A percentile compares a stretch with the other conserved stretches of the same genome.
Conservation (phyloP, 192 early-diverging fungal genomes). For the Podila verticillata region DNA sequence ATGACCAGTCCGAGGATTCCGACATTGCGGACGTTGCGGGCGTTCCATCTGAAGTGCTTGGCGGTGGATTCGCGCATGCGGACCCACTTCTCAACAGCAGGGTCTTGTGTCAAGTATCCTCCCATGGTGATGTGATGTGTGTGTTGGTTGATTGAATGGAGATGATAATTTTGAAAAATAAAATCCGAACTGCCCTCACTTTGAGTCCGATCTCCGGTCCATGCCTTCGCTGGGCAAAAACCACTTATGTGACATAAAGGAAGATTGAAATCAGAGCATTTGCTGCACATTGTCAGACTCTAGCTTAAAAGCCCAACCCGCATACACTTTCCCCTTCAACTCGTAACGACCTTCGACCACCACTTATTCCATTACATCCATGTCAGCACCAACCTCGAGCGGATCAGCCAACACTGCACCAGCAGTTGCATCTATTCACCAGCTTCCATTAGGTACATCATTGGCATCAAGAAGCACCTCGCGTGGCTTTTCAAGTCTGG, state of each 20-base stretch:
- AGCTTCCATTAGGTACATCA: conserved; percentile 44
- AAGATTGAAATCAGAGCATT: no score
- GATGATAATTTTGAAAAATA: no score
- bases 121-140: conserved; percentile 27
- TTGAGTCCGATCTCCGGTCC: no score
- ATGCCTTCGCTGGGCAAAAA: no score
- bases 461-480: neutral
- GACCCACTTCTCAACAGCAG: conserved; percentile 51
- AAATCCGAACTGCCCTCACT: no score
- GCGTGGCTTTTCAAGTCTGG: neutral
- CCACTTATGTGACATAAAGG: no score
- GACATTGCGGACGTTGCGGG: conserved; percentile 29
- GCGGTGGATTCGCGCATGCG: conserved; percentile 53
- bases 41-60: conserved; percentile 42
- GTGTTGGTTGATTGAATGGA: neutral
- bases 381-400: conserved; percentile 47
- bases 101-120: conserved; percentile 48
- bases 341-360: no score
- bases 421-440: conserved; percentile 50
- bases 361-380: conserved; percentile 1
- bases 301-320: no score
- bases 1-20: conserved; percentile 45
- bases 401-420: conserved; percentile 30
- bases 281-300: no score
- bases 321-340: no score